A percentile compares a stretch with the other conserved stretches of the same genome.
Evolutionary conservation across 2,329 filamentous ascomycete species (phyloP).

Genomic region (Penicillium frequentans): DNA sequence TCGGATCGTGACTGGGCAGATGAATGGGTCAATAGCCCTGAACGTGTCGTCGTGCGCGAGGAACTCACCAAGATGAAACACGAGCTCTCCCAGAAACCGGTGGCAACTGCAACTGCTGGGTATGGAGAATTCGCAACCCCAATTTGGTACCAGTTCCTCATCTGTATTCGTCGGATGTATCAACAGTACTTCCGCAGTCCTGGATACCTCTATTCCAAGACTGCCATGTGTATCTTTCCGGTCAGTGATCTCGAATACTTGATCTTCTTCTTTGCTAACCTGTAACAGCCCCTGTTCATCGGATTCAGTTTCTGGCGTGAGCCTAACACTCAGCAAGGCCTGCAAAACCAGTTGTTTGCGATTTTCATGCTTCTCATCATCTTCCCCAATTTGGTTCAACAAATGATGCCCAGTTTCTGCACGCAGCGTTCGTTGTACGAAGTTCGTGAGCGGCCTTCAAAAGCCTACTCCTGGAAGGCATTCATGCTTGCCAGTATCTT

Average conservation of each 20-base stretch:
- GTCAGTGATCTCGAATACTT: slow-evolving; percentile 48
- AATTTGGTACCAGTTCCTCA: slow-evolving; percentile 64
- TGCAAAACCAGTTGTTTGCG: slow-evolving; percentile 88
- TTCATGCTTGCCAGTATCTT: slow-evolving; percentile 71
- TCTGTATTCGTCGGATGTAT: slow-evolving; percentile 73
- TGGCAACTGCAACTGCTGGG: slow-evolving; percentile 46
- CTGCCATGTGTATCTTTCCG: slow-evolving; percentile 64
- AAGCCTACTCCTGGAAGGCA: slow-evolving; percentile 71
- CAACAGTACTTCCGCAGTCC: slow-evolving; percentile 90
- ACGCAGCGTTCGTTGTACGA: slow-evolving; percentile 61
- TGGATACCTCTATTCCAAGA: slow-evolving; percentile 82
- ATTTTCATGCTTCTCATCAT: slow-evolving; percentile 84
- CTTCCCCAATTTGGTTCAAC: slow-evolving; percentile 61
- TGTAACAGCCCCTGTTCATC: slow-evolving; percentile 65
- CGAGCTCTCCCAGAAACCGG: slow-evolving; percentile 25
- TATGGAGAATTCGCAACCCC: slow-evolving; percentile 79
- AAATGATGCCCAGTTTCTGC: slow-evolving; percentile 61
- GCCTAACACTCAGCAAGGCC: slow-evolving; percentile 69
- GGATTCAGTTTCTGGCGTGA: slow-evolving; percentile 78
- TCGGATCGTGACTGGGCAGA: slow-evolving; percentile 63
- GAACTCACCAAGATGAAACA: slow-evolving; percentile 44
- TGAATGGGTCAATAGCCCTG: slow-evolving; percentile 59
- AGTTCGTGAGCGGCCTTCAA: slow-evolving; percentile 62
- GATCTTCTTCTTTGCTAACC: not conserved
- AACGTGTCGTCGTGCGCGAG: slow-evolving; percentile 51